Base-by-base conservation (phyloP, 2,329 filamentous ascomycete genomes). In the Venturia effusa region DNA sequence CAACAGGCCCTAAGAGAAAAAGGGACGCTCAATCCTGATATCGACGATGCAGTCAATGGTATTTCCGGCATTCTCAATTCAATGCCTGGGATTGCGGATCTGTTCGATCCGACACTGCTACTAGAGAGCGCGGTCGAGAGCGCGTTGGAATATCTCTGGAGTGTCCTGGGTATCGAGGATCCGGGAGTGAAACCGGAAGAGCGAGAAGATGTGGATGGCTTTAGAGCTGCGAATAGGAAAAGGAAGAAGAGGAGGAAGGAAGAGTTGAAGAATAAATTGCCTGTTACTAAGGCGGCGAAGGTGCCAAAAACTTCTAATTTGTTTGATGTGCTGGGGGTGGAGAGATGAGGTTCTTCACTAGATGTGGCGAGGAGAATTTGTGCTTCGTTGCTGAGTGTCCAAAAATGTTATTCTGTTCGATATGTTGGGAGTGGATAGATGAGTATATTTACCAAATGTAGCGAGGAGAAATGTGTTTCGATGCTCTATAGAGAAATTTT, bases 161-260 rank as follows among this genome's bases (percentile, higher is more conserved):
- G 40, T 17, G 2, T 60, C 22, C 59, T 60, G 27, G 59, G 34
- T 41, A 32, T 60, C 3, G 22, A 60, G 13, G 59, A 43, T 4
- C 4, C 5, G 34, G 59, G 34, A 34, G 51, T 7, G 3, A 19
- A 34, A 6, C 8, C 30, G 2, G 10, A 22, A 15, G 51, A 34
- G 27, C 51, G 11, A 8, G 51, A 57, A 57, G 51, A 34, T 34
- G 51, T 19, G 51, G 51, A 57, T n/a, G 51, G 51, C 4, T 60
- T 43, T 10, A 60, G 17, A 13, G 39, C 61, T 55, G 40, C 24
- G 37, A 54, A n/a, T 11, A 41, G 30, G 8, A 62, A 68, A 51
- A 63, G 62, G n/a, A 62, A 43, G 40, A 61, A 67, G 17, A 34
- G 61, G 24, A 64, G 63, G 63, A 63, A 67, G 32, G 66, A 65